A percentile compares a stretch with the other conserved stretches of the same genome.
phyloP scores from a whole-genome alignment of 345 rosid genomes.

The Microcos paniculata region DNA sequence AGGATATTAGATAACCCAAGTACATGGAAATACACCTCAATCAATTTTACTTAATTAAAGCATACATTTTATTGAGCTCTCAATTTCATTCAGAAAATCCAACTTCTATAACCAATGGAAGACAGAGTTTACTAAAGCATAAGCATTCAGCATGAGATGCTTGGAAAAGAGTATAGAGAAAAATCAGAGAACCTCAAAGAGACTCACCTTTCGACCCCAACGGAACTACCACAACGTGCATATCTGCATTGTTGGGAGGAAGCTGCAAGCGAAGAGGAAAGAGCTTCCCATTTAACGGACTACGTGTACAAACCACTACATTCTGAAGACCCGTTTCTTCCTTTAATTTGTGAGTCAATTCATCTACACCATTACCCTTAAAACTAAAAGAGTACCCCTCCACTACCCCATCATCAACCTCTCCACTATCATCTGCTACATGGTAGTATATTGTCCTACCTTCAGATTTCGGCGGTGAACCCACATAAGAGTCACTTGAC shows the following conservation, averaged over 20 bases:
- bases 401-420: slow-evolving; percentile 59
- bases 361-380: slow-evolving; percentile 74
- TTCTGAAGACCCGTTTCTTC: slow-evolving; percentile 71
- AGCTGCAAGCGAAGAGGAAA: slow-evolving; percentile 87
- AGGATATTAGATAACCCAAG: not conserved
- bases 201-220: slow-evolving; percentile 46
- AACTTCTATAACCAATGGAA: not conserved
- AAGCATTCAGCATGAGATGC: not conserved
- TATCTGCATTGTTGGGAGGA: slow-evolving; percentile 78
- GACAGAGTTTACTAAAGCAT: not conserved
- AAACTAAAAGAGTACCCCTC: slow-evolving; percentile 63
- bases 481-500: slow-evolving; percentile 59
- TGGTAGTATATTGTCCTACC: slow-evolving; percentile 85
- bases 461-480: slow-evolving; percentile 72
- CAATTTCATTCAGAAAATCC: not conserved
- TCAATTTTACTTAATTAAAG: not conserved
- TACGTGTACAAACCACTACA: slow-evolving; percentile 78
- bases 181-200: not conserved
- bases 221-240: slow-evolving; percentile 76
- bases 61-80: not conserved
- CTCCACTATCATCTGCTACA: slow-evolving; percentile 70
- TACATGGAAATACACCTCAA: not conserved
- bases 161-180: not conserved
- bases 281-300: slow-evolving; percentile 86
- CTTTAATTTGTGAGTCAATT: slow-evolving; percentile 62